These are phyloP conservation scores for Ceratocystis papillata DNA, from an alignment of 2,329 filamentous ascomycete species.

Conservation along the genomic window DNA sequence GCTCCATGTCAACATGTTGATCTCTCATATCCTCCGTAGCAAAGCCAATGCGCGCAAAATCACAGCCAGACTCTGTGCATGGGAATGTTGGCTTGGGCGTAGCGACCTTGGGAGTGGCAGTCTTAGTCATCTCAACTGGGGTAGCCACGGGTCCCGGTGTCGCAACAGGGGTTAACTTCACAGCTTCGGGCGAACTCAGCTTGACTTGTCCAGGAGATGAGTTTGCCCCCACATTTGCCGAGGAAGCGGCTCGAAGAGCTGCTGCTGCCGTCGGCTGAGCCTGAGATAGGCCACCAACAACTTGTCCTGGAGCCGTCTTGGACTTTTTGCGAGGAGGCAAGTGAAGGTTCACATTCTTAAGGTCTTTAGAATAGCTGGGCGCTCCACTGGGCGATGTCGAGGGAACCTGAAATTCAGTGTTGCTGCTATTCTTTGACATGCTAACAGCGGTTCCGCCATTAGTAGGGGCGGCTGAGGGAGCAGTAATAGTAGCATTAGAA, in stretches of 20 bases:
- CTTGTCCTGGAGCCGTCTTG: slow-evolving; percentile 32
- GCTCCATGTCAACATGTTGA: slow-evolving; percentile 48
- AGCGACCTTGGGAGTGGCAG: slow-evolving; percentile 25
- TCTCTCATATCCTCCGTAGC: slow-evolving; percentile 44
- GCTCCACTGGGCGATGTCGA: slow-evolving; percentile 49
- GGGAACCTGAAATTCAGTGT: slow-evolving; percentile 14
- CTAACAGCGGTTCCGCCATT: not conserved
- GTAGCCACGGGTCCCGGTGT: slow-evolving; percentile 17
- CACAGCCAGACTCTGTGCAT: slow-evolving; percentile 47
- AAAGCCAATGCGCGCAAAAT: slow-evolving; percentile 41
- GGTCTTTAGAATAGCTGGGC: slow-evolving; percentile 38
- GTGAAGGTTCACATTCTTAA: slow-evolving; percentile 45
- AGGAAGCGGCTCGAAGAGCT: not conserved
- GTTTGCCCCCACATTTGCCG: slow-evolving; percentile 4
- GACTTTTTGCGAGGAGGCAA: slow-evolving; percentile 47
- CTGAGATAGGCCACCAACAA: not conserved
- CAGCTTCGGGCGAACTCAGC: slow-evolving; percentile 15
- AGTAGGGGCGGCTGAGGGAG: not conserved
- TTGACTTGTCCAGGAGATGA: slow-evolving; percentile 16
- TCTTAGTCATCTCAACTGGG: slow-evolving; percentile 26
- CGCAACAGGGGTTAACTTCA: slow-evolving; percentile 25
- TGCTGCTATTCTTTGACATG: slow-evolving; percentile 11
- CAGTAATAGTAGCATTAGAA: not conserved
- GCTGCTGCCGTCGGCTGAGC: not conserved
- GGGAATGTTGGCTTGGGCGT: slow-evolving; percentile 36